phyloP scores from a whole-genome alignment of 2,329 filamentous ascomycete genomes.

The Aureobasidium sp. region DNA sequence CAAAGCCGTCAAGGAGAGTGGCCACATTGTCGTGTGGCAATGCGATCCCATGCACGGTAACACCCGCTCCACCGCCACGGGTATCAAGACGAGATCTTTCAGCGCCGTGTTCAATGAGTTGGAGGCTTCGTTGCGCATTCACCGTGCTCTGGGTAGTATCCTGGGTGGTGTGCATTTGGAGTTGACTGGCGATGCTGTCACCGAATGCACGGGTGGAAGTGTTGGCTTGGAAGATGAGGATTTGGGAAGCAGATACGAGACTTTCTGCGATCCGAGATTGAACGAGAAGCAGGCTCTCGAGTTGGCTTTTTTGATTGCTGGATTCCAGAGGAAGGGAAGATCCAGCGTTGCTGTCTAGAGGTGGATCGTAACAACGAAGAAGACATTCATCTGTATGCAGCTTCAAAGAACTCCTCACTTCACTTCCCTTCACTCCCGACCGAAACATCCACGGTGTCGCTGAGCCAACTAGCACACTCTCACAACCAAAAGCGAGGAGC shows the following conservation, averaged over 20 bases:
- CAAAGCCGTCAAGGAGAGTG: constrained; percentile 73
- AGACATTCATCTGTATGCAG: too few relatives aligned
- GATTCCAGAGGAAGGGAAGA: constrained; percentile 32
- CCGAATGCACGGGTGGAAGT: constrained; percentile 88
- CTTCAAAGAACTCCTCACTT: too few relatives aligned
- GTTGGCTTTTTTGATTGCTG: constrained; percentile 85
- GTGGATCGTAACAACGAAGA: too few relatives aligned
- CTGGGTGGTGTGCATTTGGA: constrained; percentile 92
- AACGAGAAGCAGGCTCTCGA: constrained; percentile 98
- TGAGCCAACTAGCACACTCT: too few relatives aligned
- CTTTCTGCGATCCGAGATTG: constrained; percentile 86
- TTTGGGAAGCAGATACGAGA: constrained; percentile 83
- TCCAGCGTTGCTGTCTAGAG: not conserved
- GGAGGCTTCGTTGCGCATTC: constrained; percentile 71
- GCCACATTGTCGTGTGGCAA: constrained; percentile 80
- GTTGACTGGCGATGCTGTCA: constrained; percentile 90
- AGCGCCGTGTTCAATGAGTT: constrained; percentile 83
- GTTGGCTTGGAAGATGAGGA: constrained; percentile 83
- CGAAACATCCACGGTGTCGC: too few relatives aligned
- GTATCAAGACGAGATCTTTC: constrained; percentile 90
- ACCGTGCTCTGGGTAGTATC: constrained; percentile 74
- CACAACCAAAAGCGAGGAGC: too few relatives aligned
- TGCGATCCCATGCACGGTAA: constrained; percentile 96
- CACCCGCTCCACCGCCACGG: constrained; percentile 56
- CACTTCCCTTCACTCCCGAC: too few relatives aligned